Conservation (phyloP, 805 yeast genomes). For the Yamadazyma nakazawae region DNA sequence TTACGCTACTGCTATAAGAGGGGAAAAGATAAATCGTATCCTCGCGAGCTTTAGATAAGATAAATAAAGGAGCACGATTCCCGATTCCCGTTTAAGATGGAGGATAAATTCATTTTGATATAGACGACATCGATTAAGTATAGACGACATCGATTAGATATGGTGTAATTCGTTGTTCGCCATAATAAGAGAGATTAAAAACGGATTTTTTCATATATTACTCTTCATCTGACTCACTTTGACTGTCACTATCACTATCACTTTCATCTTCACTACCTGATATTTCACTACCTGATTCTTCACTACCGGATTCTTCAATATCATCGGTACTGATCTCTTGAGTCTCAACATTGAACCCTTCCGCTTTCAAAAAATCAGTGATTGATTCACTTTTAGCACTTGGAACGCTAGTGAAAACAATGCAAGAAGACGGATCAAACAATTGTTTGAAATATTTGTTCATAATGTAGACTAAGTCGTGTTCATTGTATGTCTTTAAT, state of each 20-base stretch:
- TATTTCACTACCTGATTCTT: slow-evolving; percentile 16
- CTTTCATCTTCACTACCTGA: not conserved
- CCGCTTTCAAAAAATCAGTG: slow-evolving; percentile 40
- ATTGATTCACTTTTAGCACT: slow-evolving; percentile 55
- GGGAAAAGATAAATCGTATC: too few species aligned
- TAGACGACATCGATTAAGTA: too few species aligned
- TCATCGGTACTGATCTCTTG: slow-evolving; percentile 46
- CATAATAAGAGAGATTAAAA: too few species aligned
- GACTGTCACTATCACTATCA: not conserved
- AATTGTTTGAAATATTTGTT: slow-evolving; percentile 61
- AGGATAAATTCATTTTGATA: too few species aligned
- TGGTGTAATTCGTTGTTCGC: too few species aligned
- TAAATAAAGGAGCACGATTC: too few species aligned
- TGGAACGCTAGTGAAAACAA: slow-evolving; percentile 71
- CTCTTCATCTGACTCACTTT: not conserved
- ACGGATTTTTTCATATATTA: too few species aligned
- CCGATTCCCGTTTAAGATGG: too few species aligned
- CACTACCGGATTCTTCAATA: slow-evolving; percentile 20
- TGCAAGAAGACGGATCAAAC: slow-evolving; percentile 55
- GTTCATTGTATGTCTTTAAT: slow-evolving; percentile 48
- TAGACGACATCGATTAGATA: too few species aligned
- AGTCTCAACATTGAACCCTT: slow-evolving; percentile 60
- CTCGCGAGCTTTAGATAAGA: not conserved
- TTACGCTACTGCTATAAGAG: too few species aligned
- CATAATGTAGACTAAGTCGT: slow-evolving; percentile 49